Conservation (phyloP, 768 basidiomycete species). For the Hypsizygus marmoreus region DNA sequence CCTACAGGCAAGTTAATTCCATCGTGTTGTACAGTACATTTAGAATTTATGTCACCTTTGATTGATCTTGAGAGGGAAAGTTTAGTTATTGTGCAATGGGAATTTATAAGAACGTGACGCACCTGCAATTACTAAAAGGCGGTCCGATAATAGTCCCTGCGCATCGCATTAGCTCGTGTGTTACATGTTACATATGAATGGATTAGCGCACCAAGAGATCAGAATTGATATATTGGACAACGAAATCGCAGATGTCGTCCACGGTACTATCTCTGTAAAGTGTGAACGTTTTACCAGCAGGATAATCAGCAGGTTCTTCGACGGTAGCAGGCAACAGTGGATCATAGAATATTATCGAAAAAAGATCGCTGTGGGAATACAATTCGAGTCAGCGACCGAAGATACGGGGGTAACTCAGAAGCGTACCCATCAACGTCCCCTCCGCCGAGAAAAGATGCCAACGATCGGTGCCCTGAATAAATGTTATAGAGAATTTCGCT, state of each 20-base stretch:
- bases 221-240: constrained; percentile 83
- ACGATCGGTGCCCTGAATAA: constrained; percentile 52
- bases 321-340: constrained; percentile 55
- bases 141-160: constrained; percentile 69
- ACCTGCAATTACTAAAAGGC: constrained; percentile 74
- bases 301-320: constrained; percentile 55
- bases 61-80: constrained; percentile 56
- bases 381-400: constrained; percentile 1
- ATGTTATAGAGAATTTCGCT: neutral
- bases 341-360: constrained; percentile 58
- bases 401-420: neutral
- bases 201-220: constrained; percentile 64
- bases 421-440: constrained; percentile 81
- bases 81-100: neutral
- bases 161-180: constrained; percentile 2
- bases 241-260: constrained; percentile 76
- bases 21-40: neutral
- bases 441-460: constrained; percentile 71
- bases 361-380: constrained; percentile 53
- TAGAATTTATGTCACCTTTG: constrained; percentile 44
- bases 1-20: constrained; percentile 32
- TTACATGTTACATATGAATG: neutral
- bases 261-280: constrained; percentile 56
- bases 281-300: constrained; percentile 32
- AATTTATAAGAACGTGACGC: constrained; percentile 20